phyloP scores from a whole-genome alignment of 2,329 filamentous ascomycete species.

The Trichoderma harzianum region DNA sequence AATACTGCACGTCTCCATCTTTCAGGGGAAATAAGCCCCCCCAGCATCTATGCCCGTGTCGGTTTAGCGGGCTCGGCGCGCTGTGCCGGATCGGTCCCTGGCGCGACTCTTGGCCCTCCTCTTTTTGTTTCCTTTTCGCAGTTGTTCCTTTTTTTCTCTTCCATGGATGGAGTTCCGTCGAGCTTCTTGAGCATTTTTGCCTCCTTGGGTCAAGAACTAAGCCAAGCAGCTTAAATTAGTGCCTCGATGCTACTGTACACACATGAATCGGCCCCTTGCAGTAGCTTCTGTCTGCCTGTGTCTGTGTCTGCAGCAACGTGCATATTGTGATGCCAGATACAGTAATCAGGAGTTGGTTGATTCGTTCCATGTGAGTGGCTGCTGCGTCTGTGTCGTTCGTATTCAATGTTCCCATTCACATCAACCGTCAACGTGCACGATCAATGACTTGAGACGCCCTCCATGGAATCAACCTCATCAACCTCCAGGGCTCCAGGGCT shows the following conservation, averaged over 20 bases:
- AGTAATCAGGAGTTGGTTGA: neutral
- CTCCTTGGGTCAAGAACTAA: neutral
- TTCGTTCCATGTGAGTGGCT: neutral
- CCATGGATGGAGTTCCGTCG: neutral
- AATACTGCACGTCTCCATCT: neutral
- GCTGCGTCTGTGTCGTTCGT: neutral
- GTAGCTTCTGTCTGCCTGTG: neutral
- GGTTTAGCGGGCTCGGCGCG: conserved; percentile 8
- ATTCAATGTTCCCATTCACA: too few species aligned
- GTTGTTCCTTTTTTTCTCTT: neutral
- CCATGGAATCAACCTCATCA: neutral
- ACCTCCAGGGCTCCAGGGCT: too few species aligned
- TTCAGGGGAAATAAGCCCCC: conserved; percentile 14
- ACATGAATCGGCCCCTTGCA: neutral
- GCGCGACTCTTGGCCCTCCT: neutral
- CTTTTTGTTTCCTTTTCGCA: neutral
- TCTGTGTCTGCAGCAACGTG: neutral
- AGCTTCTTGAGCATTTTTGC: neutral
- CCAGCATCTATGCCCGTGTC: neutral
- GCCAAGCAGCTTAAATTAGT: neutral
- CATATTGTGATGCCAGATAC: too few species aligned
- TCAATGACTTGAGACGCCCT: neutral
- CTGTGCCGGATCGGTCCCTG: conserved; percentile 17
- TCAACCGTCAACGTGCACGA: neutral
- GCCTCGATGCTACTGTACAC: neutral